A percentile compares a stretch with the other conserved stretches of the same genome.
phyloP scores from a whole-genome alignment of 345 rosid genomes.

The Gossypium rotundifolium region DNA sequence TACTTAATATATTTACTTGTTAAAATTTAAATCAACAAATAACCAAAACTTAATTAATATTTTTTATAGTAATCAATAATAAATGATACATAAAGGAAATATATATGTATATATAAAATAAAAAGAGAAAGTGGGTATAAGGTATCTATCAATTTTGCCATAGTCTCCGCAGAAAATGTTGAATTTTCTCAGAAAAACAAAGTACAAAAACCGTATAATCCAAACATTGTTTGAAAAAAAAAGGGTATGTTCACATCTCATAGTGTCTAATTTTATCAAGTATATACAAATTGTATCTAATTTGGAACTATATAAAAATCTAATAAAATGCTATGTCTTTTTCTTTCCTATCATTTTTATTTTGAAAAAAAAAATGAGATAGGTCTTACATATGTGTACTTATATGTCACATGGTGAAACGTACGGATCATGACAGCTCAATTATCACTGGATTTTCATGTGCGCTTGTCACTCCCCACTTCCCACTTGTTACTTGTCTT shows the following conservation, averaged over 20 bases:
- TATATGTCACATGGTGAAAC: background rate
- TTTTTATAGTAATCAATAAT: too few species aligned
- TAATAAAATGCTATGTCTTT: too few species aligned
- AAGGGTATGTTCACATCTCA: background rate
- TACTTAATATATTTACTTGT: too few species aligned
- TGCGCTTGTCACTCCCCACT: background rate
- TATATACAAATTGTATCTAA: too few species aligned
- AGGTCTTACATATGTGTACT: background rate
- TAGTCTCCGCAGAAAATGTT: background rate
- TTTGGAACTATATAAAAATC: too few species aligned
- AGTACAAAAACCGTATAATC: background rate
- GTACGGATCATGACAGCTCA: background rate
- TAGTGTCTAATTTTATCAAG: too few species aligned
- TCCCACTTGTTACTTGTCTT: background rate
- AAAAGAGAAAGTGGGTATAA: background rate
- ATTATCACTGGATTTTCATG: background rate
- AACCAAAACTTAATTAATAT: too few species aligned
- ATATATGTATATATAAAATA: fast-evolving
- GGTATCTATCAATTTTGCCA: background rate
- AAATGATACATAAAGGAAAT: too few species aligned
- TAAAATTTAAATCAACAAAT: too few species aligned
- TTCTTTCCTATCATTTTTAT: background rate
- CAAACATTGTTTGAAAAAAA: background rate
- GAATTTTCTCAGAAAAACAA: background rate
- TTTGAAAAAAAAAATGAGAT: background rate